These are phyloP conservation scores for Stephania yunnanensis DNA, from an alignment of 164 flowering plant genomes.

Conservation along the genomic window DNA sequence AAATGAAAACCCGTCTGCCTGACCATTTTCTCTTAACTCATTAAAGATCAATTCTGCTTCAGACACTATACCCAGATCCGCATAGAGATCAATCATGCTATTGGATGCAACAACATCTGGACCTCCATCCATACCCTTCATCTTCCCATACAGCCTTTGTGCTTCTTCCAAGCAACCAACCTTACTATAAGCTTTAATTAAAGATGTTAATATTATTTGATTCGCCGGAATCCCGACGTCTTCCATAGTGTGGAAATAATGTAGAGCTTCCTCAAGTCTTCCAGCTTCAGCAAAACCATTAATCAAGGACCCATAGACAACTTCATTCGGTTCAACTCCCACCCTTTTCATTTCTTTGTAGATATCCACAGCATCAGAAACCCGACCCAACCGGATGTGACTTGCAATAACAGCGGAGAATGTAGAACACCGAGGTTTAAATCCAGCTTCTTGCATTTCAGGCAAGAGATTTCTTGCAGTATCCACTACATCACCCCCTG, in stretches of 20 bases:
- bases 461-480: conserved; percentile 47
- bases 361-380: conserved; percentile 57
- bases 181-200: conserved; percentile 78
- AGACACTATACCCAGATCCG: conserved; percentile 66
- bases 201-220: conserved; percentile 63
- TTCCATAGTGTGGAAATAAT: conserved; percentile 58
- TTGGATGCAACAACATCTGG: conserved; percentile 77
- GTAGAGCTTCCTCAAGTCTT: conserved; percentile 60
- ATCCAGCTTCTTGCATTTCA: conserved; percentile 69
- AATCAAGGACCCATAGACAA: conserved; percentile 74
- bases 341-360: conserved; percentile 50
- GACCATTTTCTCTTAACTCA: conserved; percentile 41
- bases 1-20: conserved; percentile 67
- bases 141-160: conserved; percentile 44
- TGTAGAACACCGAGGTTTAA: conserved; percentile 57
- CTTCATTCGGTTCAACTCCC: conserved; percentile 74
- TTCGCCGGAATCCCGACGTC: conserved; percentile 56
- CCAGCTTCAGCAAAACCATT: conserved; percentile 81
- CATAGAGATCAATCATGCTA: conserved; percentile 70
- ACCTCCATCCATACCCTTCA: conserved; percentile 54
- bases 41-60: conserved; percentile 65
- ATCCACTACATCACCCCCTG: conserved; percentile 56
- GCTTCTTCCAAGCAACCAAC: conserved; percentile 64
- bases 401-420: conserved; percentile 71
- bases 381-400: conserved; percentile 45